Conservation (phyloP, 805 yeast species). For the Jamesozyma hellenica region DNA sequence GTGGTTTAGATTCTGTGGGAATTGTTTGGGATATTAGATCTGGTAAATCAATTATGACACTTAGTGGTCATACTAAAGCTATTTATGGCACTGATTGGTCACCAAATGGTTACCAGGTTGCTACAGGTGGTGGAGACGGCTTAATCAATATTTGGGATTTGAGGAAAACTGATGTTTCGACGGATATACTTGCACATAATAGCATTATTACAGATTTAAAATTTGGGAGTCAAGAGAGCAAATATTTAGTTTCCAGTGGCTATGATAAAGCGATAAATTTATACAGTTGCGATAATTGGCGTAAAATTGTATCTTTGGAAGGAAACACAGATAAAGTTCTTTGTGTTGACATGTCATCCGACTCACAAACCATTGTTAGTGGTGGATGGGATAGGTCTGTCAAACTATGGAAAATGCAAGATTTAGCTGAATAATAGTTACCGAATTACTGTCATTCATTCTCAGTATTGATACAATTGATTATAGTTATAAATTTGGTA, state of each 20-base stretch:
- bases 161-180: conserved; percentile 31
- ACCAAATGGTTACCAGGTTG: conserved; percentile 61
- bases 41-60: conserved; percentile 50
- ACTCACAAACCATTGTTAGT: conserved; percentile 39
- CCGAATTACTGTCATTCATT: no score
- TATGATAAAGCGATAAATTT: conserved; percentile 61
- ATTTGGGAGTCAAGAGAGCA: conserved; percentile 38
- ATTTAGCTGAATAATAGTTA: not conserved
- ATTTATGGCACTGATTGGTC: conserved; percentile 68
- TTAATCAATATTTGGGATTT: conserved; percentile 80
- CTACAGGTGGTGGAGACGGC: conserved; percentile 81
- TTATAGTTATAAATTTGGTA: not conserved
- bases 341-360: conserved; percentile 47
- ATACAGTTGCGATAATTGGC: conserved; percentile 68
- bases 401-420: conserved; percentile 43
- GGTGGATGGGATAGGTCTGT: conserved; percentile 83
- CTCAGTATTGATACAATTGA: not conserved
- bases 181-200: conserved; percentile 60
- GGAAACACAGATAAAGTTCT: conserved; percentile 63
- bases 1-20: conserved; percentile 66
- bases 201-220: conserved; percentile 58
- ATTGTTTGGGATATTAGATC: conserved; percentile 80
- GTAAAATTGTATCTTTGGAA: conserved; percentile 38
- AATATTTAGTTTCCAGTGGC: conserved; percentile 48
- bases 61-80: conserved; percentile 63